Base-by-base conservation (phyloP, 2,329 filamentous ascomycete genomes). In the Nigrospora sphaerica region DNA sequence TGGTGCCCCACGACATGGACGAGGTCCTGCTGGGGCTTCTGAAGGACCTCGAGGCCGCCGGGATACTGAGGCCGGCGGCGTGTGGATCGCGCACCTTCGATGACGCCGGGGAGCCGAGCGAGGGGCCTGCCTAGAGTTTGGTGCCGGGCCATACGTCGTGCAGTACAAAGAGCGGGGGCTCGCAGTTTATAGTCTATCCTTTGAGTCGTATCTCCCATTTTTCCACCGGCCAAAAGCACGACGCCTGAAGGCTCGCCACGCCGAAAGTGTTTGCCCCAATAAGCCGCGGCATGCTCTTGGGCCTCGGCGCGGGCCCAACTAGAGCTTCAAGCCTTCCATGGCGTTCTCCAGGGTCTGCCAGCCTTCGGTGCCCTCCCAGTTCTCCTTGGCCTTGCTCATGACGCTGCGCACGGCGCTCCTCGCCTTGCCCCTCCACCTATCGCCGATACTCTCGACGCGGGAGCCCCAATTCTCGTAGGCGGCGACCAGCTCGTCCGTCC, bases 391-490 rank as follows among this genome's bases (percentile, higher is more conserved):
- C 60, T 86, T 86, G 0, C 89, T 86, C 74, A 95, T 77, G 7
- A 97, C 84, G 44, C 87, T 89, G 45, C 90, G 75, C 3, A 95
- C 75, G 12, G 91, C 91, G 62, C 81, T 95, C 57, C 88, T 76
- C 1, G 88, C 88, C 76, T 95, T 97, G 52, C 87, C 87, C 64
- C 80, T 86, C 93, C 93, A 98, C 58, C 83, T 84, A 48, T 77
- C 78, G 2, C 88, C 88, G 3, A 96, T 82, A 31, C 80, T 60
- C 51, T 83, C 80, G 17, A 81, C 74, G 53, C 78, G 74, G 0
- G 73, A 69, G 0, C 87, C 87, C 56, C 90, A 82, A 62, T 85
- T 89, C 67, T 93, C 87, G 66, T 96, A 88, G 44, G 86, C 80
- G 52, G 87, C 83, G 1, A 93, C 88, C 37, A 97, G 67, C 60